Percentiles rank a stretch among this genome's conserved stretches.
phyloP scores from a whole-genome alignment of 2,329 filamentous ascomycete genomes.

The Myriosclerotinia duriaeana region DNA sequence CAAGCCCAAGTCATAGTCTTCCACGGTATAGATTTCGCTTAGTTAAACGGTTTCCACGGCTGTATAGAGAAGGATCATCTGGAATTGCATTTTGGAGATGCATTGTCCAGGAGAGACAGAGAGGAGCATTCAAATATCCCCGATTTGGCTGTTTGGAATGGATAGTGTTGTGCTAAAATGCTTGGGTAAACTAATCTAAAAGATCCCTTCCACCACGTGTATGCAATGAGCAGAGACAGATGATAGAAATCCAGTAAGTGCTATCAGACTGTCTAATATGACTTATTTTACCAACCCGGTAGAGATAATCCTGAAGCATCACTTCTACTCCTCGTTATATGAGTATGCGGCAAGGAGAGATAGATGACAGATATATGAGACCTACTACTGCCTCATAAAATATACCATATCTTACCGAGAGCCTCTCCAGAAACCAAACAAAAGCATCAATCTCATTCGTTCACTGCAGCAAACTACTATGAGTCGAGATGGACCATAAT shows the following conservation, averaged over 20 bases:
- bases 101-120: not conserved
- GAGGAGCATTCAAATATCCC: not conserved
- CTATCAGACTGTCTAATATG: too few species aligned
- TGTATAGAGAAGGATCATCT: not conserved
- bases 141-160: not conserved
- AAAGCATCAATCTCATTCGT: not conserved
- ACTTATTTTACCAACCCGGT: too few species aligned
- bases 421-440: not conserved
- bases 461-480: not conserved
- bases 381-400: not conserved
- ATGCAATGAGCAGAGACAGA: too few species aligned
- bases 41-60: not conserved
- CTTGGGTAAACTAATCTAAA: too few species aligned
- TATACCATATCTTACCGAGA: not conserved
- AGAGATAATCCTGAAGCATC: not conserved
- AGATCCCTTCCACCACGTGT: too few species aligned
- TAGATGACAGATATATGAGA: not conserved
- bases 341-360: not conserved
- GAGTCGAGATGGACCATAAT: not conserved
- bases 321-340: not conserved
- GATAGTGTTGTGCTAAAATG: not conserved
- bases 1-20: too few species aligned
- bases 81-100: not conserved
- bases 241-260: too few species aligned
- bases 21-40: too few species aligned